phyloP scores from a whole-genome alignment of 2,329 filamentous ascomycete genomes.

The Cercospora beticola region DNA sequence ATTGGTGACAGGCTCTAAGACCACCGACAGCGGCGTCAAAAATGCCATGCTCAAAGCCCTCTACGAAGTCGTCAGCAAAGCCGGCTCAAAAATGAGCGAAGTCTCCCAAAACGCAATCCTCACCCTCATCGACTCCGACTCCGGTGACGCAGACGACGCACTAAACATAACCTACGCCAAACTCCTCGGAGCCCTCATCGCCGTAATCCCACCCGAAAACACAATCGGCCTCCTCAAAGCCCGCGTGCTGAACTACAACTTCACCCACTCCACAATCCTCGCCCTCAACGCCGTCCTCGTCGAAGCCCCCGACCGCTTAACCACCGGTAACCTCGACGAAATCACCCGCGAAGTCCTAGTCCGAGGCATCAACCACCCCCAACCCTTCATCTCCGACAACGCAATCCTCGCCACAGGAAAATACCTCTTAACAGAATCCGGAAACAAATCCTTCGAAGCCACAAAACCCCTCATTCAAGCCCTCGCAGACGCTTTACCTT shows the following conservation, averaged over 20 bases:
- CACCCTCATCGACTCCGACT: slow-evolving; percentile 80
- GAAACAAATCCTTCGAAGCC: slow-evolving; percentile 69
- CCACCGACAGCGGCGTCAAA: slow-evolving; percentile 78
- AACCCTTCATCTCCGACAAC: slow-evolving; percentile 72
- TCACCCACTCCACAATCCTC: slow-evolving; percentile 76
- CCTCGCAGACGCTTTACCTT: slow-evolving; percentile 71
- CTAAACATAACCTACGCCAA: slow-evolving; percentile 90
- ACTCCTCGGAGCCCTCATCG: slow-evolving; percentile 83
- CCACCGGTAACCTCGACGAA: slow-evolving; percentile 66
- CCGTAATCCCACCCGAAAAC: slow-evolving; percentile 73
- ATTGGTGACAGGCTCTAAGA: slow-evolving; percentile 93
- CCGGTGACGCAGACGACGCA: slow-evolving; percentile 65
- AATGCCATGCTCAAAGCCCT: slow-evolving; percentile 96
- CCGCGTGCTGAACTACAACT: slow-evolving; percentile 74
- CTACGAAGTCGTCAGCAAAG: slow-evolving; percentile 94
- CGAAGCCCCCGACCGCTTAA: slow-evolving; percentile 71
- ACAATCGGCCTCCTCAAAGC: slow-evolving; percentile 64
- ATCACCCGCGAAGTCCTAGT: slow-evolving; percentile 76
- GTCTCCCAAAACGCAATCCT: slow-evolving; percentile 82
- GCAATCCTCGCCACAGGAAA: slow-evolving; percentile 87
- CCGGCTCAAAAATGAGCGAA: slow-evolving; percentile 92
- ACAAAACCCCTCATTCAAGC: slow-evolving; percentile 78
- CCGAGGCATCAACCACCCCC: slow-evolving; percentile 72
- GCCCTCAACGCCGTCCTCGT: slow-evolving; percentile 85
- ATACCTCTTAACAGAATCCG: slow-evolving; percentile 69